A percentile compares a stretch with the other conserved stretches of the same genome.
Evolutionary conservation across 1,284 basidiomycete species (phyloP).

Genomic region (Ustilago trichophora): DNA sequence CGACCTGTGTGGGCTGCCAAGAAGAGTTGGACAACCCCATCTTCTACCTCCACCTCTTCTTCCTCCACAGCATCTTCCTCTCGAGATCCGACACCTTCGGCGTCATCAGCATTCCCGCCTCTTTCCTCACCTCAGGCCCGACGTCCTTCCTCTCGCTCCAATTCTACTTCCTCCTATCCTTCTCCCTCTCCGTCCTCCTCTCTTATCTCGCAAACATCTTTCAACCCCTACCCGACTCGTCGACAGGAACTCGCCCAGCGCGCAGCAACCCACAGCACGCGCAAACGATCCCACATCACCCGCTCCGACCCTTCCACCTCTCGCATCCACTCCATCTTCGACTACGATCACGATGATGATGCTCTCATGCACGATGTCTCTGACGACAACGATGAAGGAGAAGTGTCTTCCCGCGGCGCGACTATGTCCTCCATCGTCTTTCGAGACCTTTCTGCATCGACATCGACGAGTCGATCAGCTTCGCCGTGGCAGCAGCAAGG

Average conservation of each 20-base stretch:
- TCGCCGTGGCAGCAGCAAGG: constrained; percentile 34
- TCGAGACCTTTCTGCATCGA: constrained; percentile 30
- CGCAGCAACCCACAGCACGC: constrained; percentile 22
- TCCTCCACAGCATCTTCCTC: constrained; percentile 10
- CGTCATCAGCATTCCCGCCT: constrained; percentile 26
- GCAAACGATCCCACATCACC: constrained; percentile 33
- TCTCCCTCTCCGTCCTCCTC: constrained; percentile 16
- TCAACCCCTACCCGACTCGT: constrained; percentile 47
- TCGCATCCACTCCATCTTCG: constrained; percentile 23
- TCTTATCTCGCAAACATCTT: constrained; percentile 26
- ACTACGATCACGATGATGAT: constrained; percentile 19
- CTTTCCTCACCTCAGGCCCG: constrained; percentile 22
- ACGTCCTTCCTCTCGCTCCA: constrained; percentile 9
- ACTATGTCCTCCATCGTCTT: constrained; percentile 50
- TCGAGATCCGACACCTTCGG: constrained; percentile 10
- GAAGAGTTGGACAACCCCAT: constrained; percentile 13
- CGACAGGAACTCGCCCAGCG: constrained; percentile 41
- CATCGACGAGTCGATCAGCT: constrained; percentile 16
- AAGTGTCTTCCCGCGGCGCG: constrained; percentile 35
- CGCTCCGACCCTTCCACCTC: constrained; percentile 28
- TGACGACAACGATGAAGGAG: constrained; percentile 22
- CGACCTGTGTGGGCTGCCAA: constrained; percentile 20
- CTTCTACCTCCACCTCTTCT: neutral
- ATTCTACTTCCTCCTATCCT: neutral
- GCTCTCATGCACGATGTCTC: constrained; percentile 4